Base-by-base conservation (phyloP, 2,329 filamentous ascomycete genomes). In the Akanthomyces lecanii region DNA sequence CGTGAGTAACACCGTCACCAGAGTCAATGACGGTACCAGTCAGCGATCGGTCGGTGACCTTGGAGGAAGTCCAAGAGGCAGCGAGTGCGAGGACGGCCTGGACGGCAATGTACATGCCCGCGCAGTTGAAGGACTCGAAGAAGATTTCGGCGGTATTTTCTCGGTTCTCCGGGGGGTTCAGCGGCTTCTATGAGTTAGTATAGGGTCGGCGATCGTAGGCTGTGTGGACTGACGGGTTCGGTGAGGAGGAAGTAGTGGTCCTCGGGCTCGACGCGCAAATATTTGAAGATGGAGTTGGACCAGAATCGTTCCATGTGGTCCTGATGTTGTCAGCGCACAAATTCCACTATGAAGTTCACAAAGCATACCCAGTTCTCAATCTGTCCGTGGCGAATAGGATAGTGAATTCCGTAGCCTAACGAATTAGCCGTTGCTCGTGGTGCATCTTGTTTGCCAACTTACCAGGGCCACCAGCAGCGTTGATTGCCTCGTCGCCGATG, bases 241-340 rank as follows among this genome's bases (percentile, higher is more conserved):
- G 95, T 99, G 65, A 99, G 87, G 66, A 99, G 87, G 78, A 99
- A 99, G 81, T 97, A 93, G 78, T 99, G 95, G 75, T 99, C 95
- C 79, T 99, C 95, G 36, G 95, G 95, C 79, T 99, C 95, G 69
- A 99, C 95, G 71, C 95, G 88, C 60, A 99, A 85, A 74, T 99
- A 99, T 77, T 99, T 99, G 86, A 99, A 99, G 79, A 99, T 99
- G 67, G 95, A 99, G 81, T 98, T 98, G 69, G 96, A 98, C 95
- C 95, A 99, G 81, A 98, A 99, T 67, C 95, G 89, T 78, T 99
- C 95, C 95, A 99, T 99, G 72, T 97, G 91, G 78, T 99, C 95
- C 91, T 95, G 69, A 65, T 61, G 66, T 51, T 65, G 71, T 78
- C 67, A 77, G 73, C 64, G 42, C 5, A n/a, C 3, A 64, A 57